These are phyloP conservation scores for Panus rudis DNA, from an alignment of 768 basidiomycete genomes.

Conservation along the genomic window DNA sequence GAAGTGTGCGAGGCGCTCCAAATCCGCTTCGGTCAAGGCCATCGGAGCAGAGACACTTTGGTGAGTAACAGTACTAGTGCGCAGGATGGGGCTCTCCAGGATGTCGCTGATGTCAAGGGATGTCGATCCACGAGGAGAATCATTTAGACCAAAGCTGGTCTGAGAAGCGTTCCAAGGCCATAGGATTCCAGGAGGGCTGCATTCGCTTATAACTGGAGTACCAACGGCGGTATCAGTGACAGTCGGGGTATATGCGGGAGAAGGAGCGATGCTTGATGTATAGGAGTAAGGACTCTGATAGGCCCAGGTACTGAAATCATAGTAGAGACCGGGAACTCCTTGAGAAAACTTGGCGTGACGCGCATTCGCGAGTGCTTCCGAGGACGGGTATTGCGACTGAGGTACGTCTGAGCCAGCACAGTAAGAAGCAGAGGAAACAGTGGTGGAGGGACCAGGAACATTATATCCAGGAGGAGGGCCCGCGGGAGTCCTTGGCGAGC, in stretches of 20 bases:
- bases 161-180: neutral
- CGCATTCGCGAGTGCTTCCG: neutral
- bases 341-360: neutral
- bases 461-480: no score
- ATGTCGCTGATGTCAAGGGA: conserved; percentile 16
- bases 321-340: neutral
- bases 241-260: conserved; percentile 10
- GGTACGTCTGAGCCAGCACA: neutral
- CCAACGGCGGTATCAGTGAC: conserved; percentile 7
- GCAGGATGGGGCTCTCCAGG: conserved; percentile 15
- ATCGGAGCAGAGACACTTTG: neutral
- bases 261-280: conserved; percentile 3
- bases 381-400: neutral
- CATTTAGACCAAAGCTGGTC: neutral
- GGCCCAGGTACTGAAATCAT: conserved; percentile 13
- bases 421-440: neutral
- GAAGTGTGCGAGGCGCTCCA: no score
- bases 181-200: conserved; percentile 5
- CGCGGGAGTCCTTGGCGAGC: no score
- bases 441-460: neutral
- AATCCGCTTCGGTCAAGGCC: no score
- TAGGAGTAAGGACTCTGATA: no score
- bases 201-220: conserved; percentile 2
- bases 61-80: conserved; percentile 9
- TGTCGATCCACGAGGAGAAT: neutral